Conservation (phyloP, 148 eudicot genomes). For the Rhododendron kiyosumense region DNA sequence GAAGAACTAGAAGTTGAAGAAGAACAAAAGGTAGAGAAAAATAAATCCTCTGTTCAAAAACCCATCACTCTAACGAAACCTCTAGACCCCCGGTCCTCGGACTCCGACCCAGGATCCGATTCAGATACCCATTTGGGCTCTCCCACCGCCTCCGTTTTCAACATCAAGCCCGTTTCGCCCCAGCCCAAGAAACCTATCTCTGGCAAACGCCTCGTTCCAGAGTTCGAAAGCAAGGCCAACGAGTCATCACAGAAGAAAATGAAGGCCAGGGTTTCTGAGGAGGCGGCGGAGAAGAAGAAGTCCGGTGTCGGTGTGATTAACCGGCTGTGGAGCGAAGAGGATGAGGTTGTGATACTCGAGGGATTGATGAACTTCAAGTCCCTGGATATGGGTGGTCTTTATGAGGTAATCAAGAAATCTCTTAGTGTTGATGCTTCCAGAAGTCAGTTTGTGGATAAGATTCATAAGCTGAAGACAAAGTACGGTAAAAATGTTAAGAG, state of each 20-base stretch:
- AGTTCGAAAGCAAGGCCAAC: slow-evolving; percentile 3
- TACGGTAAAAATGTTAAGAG: slow-evolving; percentile 21
- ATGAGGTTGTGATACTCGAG: slow-evolving; percentile 39
- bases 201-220: slow-evolving; percentile 9
- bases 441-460: slow-evolving; percentile 41
- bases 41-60: not conserved
- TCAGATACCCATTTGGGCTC: slow-evolving; percentile 14
- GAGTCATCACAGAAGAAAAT: not conserved
- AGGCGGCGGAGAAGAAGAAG: not conserved
- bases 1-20: slow-evolving; percentile 8
- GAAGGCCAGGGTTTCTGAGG: no score
- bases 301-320: not conserved
- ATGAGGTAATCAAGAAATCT: not conserved
- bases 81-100: not conserved
- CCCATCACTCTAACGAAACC: not conserved
- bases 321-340: slow-evolving; percentile 56
- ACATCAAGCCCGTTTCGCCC: no score
- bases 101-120: slow-evolving; percentile 11
- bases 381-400: not conserved
- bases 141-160: slow-evolving; percentile 10
- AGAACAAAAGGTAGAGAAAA: slow-evolving; percentile 5
- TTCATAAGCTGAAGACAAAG: slow-evolving; percentile 54
- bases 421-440: slow-evolving; percentile 25
- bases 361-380: slow-evolving; percentile 30
- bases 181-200: slow-evolving; percentile 12